These are phyloP conservation scores for Delitschia confertaspora DNA, from an alignment of 495 filamentous ascomycete species.

Conservation along the genomic window DNA sequence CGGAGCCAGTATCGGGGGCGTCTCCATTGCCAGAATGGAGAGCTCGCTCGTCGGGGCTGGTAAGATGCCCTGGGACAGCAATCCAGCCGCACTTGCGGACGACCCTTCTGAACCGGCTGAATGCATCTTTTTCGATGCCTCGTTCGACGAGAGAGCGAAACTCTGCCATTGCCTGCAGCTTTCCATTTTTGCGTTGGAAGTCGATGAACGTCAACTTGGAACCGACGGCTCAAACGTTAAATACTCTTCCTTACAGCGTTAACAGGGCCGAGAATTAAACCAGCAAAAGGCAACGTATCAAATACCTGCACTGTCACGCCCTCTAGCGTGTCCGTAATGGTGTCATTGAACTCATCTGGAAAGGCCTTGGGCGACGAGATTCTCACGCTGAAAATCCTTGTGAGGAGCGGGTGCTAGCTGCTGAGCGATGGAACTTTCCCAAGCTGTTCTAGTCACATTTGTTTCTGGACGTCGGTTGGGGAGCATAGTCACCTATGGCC, in stretches of 20 bases:
- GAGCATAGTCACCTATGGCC: too few relatives aligned
- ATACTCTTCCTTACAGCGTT: constrained; percentile 51
- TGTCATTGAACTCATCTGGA: too few relatives aligned
- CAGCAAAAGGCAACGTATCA: too few relatives aligned
- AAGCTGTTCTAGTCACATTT: constrained; percentile 46
- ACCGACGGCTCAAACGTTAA: constrained; percentile 48
- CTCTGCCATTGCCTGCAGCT: constrained; percentile 67
- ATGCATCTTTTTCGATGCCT: constrained; percentile 36
- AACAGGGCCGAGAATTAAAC: too few relatives aligned
- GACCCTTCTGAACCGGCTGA: constrained; percentile 52
- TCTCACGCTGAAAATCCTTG: too few relatives aligned
- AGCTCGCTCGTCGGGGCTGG: constrained; percentile 64
- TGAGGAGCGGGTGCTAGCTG: constrained; percentile 44
- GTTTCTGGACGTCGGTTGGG: constrained; percentile 33
- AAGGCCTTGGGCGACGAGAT: too few relatives aligned
- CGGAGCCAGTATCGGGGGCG: constrained; percentile 66
- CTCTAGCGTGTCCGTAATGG: too few relatives aligned
- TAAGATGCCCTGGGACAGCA: constrained; percentile 57
- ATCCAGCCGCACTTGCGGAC: constrained; percentile 69
- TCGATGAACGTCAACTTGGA: constrained; percentile 79
- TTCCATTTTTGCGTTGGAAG: constrained; percentile 54
- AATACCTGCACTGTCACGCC: too few relatives aligned
- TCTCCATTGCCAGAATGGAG: constrained; percentile 55
- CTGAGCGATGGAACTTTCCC: constrained; percentile 36
- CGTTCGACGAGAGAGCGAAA: constrained; percentile 44